Evolutionary conservation across 805 yeast genomes (phyloP).

Genomic region (Kluyveromyces dobzhanskii): DNA sequence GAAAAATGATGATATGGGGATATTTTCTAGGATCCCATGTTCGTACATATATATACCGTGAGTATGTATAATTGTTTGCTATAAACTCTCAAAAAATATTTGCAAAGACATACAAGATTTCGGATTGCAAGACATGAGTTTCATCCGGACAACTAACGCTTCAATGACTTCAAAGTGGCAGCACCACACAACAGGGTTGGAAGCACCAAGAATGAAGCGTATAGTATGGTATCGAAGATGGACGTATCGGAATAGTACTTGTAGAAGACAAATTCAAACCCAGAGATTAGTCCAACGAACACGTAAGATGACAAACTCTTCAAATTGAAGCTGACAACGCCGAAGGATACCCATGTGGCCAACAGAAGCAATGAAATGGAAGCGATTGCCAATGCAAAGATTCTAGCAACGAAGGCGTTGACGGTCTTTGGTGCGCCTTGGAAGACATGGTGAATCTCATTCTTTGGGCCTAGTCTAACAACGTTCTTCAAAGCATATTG

Average conservation of each 20-base stretch:
- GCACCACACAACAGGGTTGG: conserved; percentile 56
- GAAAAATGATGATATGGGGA: conserved; percentile 17
- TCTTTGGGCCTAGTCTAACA: conserved; percentile 35
- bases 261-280: conserved; percentile 24
- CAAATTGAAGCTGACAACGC: conserved; percentile 22
- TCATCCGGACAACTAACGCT: neutral
- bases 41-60: too few relatives aligned
- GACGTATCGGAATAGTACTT: conserved; percentile 26
- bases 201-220: conserved; percentile 35
- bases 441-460: conserved; percentile 61
- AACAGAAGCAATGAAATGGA: conserved; percentile 37
- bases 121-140: too few relatives aligned
- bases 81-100: too few relatives aligned
- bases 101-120: too few relatives aligned
- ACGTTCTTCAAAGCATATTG: neutral
- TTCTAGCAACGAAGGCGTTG: conserved; percentile 40
- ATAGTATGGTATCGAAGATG: conserved; percentile 25
- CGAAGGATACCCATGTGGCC: conserved; percentile 34
- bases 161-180: conserved; percentile 47
- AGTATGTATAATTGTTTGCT: too few relatives aligned
- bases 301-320: conserved; percentile 17
- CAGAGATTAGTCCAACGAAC: conserved; percentile 19
- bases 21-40: too few relatives aligned
- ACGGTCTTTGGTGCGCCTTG: conserved; percentile 45
- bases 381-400: conserved; percentile 39